Conservation (phyloP, 2,329 filamentous ascomycete species). For the Sporothrix brasiliensis region DNA sequence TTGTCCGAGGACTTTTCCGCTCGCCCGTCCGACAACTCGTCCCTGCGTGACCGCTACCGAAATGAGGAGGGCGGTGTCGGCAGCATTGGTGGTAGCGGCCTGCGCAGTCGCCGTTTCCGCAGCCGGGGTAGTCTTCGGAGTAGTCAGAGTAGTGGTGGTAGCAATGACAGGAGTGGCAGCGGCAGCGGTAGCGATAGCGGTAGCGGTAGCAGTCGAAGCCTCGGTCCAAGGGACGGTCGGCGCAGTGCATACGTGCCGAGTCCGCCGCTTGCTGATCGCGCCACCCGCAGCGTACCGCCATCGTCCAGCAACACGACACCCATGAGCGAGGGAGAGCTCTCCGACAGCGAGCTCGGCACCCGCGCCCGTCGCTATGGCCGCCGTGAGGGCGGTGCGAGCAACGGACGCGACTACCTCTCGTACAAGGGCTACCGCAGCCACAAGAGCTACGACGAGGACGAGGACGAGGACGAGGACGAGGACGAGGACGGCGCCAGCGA, state of each 20-base stretch:
- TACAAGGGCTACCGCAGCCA: slow-evolving; percentile 23
- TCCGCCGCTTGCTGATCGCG: neutral
- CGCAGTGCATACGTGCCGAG: neutral
- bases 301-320: slow-evolving; percentile 32
- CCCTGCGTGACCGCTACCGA: slow-evolving; percentile 27
- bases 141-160: neutral
- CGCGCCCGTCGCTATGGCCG: neutral
- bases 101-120: neutral
- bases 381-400: neutral
- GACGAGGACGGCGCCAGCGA: neutral
- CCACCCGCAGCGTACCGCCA: neutral
- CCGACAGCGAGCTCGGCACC: slow-evolving; percentile 17
- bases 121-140: neutral
- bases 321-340: slow-evolving; percentile 10
- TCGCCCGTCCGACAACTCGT: slow-evolving; percentile 23
- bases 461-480: no score
- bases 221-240: neutral
- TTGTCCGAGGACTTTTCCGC: slow-evolving; percentile 18
- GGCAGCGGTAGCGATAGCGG: neutral
- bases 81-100: slow-evolving; percentile 11
- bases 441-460: neutral
- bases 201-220: no score
- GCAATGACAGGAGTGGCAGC: neutral
- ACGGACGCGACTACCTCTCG: neutral
- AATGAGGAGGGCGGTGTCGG: neutral